Percentiles rank a stretch among this genome's conserved stretches.
Conservation (phyloP, 2,329 filamentous ascomycete genomes). For the Hyphodiscus sp. region DNA sequence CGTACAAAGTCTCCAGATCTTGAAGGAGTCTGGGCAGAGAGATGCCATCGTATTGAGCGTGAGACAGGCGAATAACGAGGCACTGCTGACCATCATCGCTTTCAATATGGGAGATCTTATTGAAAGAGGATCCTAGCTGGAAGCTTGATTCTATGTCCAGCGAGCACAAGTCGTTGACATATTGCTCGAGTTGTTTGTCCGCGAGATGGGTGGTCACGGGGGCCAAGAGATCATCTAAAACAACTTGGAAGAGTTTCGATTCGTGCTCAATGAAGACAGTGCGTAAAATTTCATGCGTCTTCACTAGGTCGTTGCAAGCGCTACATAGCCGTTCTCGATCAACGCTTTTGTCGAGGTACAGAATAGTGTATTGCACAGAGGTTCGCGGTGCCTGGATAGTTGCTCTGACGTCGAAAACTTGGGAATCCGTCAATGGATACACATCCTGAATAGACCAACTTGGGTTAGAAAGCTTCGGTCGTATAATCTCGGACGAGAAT, state of each 20-base stretch:
- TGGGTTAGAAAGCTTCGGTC: slow-evolving; percentile 31
- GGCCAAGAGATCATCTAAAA: slow-evolving; percentile 30
- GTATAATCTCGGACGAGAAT: slow-evolving; percentile 32
- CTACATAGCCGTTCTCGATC: slow-evolving; percentile 23
- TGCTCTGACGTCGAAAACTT: slow-evolving; percentile 36
- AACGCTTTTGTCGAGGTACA: slow-evolving; percentile 29
- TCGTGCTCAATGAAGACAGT: slow-evolving; percentile 33
- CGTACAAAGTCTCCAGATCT: slow-evolving; percentile 23
- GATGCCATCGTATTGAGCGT: slow-evolving; percentile 60
- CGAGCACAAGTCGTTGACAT: slow-evolving; percentile 27
- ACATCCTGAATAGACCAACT: slow-evolving; percentile 34
- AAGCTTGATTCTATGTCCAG: slow-evolving; percentile 32
- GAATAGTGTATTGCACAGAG: slow-evolving; percentile 34
- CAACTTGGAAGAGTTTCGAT: slow-evolving; percentile 30
- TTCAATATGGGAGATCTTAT: slow-evolving; percentile 25
- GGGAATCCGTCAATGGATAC: slow-evolving; percentile 33
- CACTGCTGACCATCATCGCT: slow-evolving; percentile 24
- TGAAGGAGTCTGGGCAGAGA: slow-evolving; percentile 37
- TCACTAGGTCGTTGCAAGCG: slow-evolving; percentile 28
- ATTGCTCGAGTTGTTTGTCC: slow-evolving; percentile 29
- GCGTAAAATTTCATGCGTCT: slow-evolving; percentile 33
- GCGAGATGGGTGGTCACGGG: slow-evolving; percentile 24
- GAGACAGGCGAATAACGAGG: slow-evolving; percentile 40
- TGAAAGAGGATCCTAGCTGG: slow-evolving; percentile 34
- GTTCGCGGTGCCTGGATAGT: slow-evolving; percentile 31